phyloP scores from a whole-genome alignment of 352 stramenopile species.

The Pythium rhizo-oryzae region DNA sequence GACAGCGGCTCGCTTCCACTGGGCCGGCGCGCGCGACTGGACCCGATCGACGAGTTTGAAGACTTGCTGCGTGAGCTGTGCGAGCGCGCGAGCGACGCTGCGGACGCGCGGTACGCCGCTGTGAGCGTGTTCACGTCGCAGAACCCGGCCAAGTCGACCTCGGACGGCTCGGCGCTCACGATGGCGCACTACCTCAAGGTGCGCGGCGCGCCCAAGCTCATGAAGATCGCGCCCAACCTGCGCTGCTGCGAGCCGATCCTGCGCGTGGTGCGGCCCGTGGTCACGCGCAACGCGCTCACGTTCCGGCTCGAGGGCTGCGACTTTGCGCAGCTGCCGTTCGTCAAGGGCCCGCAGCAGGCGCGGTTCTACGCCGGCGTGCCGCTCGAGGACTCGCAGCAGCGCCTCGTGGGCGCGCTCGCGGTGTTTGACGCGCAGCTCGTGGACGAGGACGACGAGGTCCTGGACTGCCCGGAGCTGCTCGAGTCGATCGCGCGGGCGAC shows the following conservation, averaged over 20 bases:
- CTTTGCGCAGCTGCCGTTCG: conserved; percentile 63
- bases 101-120: conserved; percentile 57
- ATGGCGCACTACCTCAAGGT: conserved; percentile 58
- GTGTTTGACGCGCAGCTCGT: conserved; percentile 62
- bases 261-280: conserved; percentile 38
- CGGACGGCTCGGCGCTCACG: background rate
- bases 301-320: conserved; percentile 42
- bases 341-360: conserved; percentile 65
- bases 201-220: conserved; percentile 45
- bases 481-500: conserved; percentile 39
- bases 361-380: conserved; percentile 76
- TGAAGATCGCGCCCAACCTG: conserved; percentile 59
- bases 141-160: background rate
- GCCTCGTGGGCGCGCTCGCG: conserved; percentile 58
- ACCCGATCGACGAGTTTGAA: conserved; percentile 42
- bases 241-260: conserved; percentile 75
- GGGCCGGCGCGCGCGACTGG: conserved; percentile 34
- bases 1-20: conserved; percentile 25
- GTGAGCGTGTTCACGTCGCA: conserved; percentile 52
- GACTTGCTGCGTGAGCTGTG: conserved; percentile 64
- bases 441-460: conserved; percentile 41
- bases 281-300: conserved; percentile 50
- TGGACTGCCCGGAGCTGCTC: conserved; percentile 41
- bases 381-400: conserved; percentile 46
- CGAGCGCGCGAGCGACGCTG: conserved; percentile 41